Evolutionary conservation across 2,329 filamentous ascomycete species (phyloP), one percentile per base, ranked within the genome.

Genomic region (Dactylonectria estremocensis): DNA sequence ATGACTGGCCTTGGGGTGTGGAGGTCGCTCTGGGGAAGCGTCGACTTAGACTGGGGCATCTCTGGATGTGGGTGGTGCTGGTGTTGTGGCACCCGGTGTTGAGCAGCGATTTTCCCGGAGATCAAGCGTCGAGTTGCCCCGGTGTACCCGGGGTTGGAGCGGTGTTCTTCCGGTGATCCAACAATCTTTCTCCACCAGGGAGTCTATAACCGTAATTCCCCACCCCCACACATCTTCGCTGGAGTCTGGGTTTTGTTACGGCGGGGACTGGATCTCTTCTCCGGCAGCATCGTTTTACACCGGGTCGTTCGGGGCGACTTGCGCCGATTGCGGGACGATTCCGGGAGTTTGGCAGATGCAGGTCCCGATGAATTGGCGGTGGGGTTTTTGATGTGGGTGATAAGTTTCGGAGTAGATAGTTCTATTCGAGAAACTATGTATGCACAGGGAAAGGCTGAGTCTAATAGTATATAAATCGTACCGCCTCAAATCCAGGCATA

Each of bases 351-450:
- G 49, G 7, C 62, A 55, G 40, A 53, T 59, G 62, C 56, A 65
- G 62, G 56, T 60, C 49, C 55, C 49, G 62, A 60, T 65, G 60
- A 59, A 60, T 65, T 65, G 54, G 56, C 62, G 56, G 55, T 9
- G 9, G 16, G 16, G 11, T 18, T 18, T 4, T n/a, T 18, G 31
- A 53, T 1, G 7, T 8, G 31, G n/a, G 43, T 31, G 18, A 37
- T 13, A 35, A 31, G 22, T 31, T 49, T 31, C 14, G 10, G 18
- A 24, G 24, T 28, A 28, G 24, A 28, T 28, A 28, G 4, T 28
- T 28, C 24, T n/a, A 28, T 28, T 7, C n/a, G n/a, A 28, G 4
- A 28, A 28, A 28, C 7, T 28, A 4, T 28, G 7, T 28, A 7
- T 28, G 2, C 24, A 7, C 24, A 7, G 24, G 7, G 24, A 28